These are phyloP conservation scores for Cutaneotrichosporon sp. DNA, from an alignment of 1,284 basidiomycete genomes.

Conservation along the genomic window DNA sequence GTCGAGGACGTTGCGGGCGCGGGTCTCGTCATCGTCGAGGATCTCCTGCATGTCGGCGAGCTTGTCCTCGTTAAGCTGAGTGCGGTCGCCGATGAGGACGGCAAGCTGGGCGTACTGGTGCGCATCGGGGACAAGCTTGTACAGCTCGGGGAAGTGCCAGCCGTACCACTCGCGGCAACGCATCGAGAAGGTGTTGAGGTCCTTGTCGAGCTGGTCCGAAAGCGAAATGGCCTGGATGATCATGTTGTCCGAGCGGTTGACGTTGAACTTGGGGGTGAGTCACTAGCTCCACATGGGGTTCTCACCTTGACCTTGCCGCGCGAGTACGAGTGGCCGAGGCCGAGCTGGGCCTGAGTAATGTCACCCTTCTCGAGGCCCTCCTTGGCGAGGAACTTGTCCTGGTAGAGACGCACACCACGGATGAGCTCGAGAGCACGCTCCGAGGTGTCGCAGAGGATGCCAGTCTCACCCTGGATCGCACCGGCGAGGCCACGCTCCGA, in stretches of 20 bases:
- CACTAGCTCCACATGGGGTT: conserved; percentile 10
- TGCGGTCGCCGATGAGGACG: conserved; percentile 87
- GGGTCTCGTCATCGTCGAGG: conserved; percentile 79
- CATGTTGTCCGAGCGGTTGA: conserved; percentile 99
- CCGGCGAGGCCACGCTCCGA: conserved; percentile 76
- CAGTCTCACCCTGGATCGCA: conserved; percentile 74
- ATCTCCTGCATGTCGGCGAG: conserved; percentile 78
- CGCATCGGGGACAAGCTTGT: conserved; percentile 92
- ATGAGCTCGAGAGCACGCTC: conserved; percentile 84
- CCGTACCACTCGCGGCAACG: conserved; percentile 99
- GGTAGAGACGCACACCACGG: conserved; percentile 90
- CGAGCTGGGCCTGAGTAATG: conserved; percentile 88
- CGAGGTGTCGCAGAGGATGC: conserved; percentile 82
- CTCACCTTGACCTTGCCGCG: conserved; percentile 86
- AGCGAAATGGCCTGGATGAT: conserved; percentile 99
- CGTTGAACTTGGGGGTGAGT: conserved; percentile 72
- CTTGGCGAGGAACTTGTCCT: conserved; percentile 73
- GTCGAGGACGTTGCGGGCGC: conserved; percentile 91
- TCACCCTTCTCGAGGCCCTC: conserved; percentile 76
- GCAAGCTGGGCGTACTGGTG: conserved; percentile 88
- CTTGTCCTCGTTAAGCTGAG: conserved; percentile 60
- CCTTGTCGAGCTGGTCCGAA: conserved; percentile 98
- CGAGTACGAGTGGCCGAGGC: conserved; percentile 96
- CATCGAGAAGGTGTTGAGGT: conserved; percentile 99
- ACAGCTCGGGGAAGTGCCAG: conserved; percentile 99